phyloP scores from a whole-genome alignment of 2,329 filamentous ascomycete species.

The Biscogniauxia mediterranea region DNA sequence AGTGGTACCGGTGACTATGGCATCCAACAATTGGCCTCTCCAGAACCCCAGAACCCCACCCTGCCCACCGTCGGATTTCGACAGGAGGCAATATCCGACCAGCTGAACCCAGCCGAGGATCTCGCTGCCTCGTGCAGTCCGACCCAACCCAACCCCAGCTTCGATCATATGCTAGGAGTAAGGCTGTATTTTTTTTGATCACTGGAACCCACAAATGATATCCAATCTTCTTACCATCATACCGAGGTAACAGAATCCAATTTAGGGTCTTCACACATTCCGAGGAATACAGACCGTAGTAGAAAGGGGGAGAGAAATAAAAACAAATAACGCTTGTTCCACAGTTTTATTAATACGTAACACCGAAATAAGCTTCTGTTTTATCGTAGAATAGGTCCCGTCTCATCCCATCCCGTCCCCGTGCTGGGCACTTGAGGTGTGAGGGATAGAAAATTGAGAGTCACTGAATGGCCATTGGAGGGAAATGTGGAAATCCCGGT shows the following conservation, averaged over 20 bases:
- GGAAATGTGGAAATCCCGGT: neutral
- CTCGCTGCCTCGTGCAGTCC: neutral
- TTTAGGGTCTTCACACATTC: neutral
- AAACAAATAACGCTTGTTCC: neutral
- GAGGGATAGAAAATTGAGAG: neutral
- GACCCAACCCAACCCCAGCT: too few relatives aligned
- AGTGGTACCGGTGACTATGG: neutral
- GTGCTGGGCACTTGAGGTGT: too few relatives aligned
- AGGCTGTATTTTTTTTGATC: too few relatives aligned
- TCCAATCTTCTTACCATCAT: neutral
- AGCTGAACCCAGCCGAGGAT: neutral
- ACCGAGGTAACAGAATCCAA: neutral
- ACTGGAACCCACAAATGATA: neutral
- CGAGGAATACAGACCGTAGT: neutral
- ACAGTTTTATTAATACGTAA: neutral
- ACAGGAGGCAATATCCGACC: neutral
- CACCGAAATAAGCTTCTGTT: neutral
- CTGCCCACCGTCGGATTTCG: neutral
- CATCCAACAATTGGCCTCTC: neutral
- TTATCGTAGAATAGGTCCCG: neutral
- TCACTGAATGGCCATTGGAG: neutral
- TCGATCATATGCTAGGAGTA: too few relatives aligned
- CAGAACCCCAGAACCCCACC: too few relatives aligned
- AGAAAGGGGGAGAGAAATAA: neutral
- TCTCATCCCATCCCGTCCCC: too few relatives aligned